phyloP scores from a whole-genome alignment of 768 basidiomycete species.

The Rubroboletus pulcherrimus region DNA sequence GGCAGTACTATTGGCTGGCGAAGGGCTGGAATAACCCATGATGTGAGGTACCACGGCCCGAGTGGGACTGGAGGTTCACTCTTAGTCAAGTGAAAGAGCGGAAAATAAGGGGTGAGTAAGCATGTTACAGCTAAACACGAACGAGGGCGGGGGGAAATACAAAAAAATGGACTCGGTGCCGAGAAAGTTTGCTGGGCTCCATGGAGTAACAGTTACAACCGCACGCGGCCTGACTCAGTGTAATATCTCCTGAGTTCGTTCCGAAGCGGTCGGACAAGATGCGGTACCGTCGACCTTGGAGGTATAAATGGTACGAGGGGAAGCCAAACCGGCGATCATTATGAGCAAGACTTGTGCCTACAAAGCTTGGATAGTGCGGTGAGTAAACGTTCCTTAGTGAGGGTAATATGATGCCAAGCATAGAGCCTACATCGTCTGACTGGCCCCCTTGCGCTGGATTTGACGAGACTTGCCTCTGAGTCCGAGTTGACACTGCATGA shows the following conservation, averaged over 20 bases:
- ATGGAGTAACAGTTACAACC: no score
- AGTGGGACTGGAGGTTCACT: neutral
- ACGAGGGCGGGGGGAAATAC: neutral
- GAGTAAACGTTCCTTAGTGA: neutral
- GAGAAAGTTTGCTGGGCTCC: no score
- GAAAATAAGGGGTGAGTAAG: neutral
- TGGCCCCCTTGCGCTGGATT: neutral
- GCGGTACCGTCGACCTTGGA: neutral
- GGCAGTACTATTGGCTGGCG: neutral
- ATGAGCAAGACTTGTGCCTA: neutral
- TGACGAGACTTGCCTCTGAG: constrained; percentile 8
- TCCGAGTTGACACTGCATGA: neutral
- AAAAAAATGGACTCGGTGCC: no score
- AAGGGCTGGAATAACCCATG: neutral
- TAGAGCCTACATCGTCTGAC: constrained; percentile 12
- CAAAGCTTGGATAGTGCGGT: neutral
- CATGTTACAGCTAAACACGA: no score
- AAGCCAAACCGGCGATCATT: no score
- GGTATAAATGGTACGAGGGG: neutral
- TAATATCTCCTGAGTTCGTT: neutral
- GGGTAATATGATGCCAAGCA: neutral
- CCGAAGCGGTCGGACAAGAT: neutral
- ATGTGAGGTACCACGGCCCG: no score
- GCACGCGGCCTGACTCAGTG: neutral
- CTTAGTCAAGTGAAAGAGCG: neutral